phyloP scores from a whole-genome alignment of 768 basidiomycete genomes.

The Polyporus arcularius region DNA sequence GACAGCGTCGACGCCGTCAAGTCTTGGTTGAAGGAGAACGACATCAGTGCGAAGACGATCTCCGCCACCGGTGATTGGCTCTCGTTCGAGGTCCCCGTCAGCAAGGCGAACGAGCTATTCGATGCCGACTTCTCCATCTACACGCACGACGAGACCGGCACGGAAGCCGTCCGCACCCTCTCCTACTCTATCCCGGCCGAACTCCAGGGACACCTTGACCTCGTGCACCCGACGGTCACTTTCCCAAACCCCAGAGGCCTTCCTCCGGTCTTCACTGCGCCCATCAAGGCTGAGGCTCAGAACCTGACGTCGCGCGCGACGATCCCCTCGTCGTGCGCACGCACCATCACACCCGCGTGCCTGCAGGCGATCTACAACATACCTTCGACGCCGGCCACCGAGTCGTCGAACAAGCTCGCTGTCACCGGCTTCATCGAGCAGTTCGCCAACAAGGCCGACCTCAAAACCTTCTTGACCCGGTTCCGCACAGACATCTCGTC shows the following conservation, averaged over 20 bases:
- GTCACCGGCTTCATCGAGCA: conserved; percentile 37
- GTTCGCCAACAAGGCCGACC: conserved; percentile 30
- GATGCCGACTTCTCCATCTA: conserved; percentile 33
- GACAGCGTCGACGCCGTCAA: conserved; percentile 28
- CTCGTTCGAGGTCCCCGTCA: conserved; percentile 25
- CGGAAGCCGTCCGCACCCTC: conserved; percentile 30
- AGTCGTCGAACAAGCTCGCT: conserved; percentile 30
- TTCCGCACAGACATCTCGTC: conserved; percentile 17
- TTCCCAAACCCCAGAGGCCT: conserved; percentile 19
- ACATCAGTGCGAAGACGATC: conserved; percentile 24
- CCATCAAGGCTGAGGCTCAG: conserved; percentile 18
- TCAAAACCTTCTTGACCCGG: conserved; percentile 46
- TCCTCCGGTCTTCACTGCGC: conserved; percentile 7
- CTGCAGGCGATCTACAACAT: conserved; percentile 34
- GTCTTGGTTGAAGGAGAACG: conserved; percentile 28
- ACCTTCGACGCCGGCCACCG: conserved; percentile 24
- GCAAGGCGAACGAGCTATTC: conserved; percentile 32
- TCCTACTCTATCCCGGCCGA: conserved; percentile 33
- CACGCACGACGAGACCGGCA: conserved; percentile 24
- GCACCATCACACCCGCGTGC: conserved; percentile 32
- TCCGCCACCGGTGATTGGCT: conserved; percentile 34
- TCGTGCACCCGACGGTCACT: conserved; percentile 34
- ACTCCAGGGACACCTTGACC: conserved; percentile 28
- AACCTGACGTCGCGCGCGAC: conserved; percentile 4
- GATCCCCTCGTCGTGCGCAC: conserved; percentile 25